Conservation (phyloP, 2,329 filamentous ascomycete genomes). For the Penicillium sp. region DNA sequence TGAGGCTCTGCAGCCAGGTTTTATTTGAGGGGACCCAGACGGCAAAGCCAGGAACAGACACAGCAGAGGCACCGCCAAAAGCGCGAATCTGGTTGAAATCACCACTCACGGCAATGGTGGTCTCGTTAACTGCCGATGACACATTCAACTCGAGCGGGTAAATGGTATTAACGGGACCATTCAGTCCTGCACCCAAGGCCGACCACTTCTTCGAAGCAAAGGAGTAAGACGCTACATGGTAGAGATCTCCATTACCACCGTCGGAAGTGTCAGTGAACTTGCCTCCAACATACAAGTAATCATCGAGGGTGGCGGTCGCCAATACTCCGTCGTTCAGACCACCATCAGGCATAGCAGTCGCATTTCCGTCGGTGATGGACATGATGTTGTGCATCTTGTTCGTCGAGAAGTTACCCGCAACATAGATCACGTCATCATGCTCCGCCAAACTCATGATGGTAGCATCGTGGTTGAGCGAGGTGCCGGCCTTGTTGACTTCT, state of each 20-base stretch:
- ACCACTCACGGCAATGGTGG: constrained; percentile 75
- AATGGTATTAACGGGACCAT: constrained; percentile 71
- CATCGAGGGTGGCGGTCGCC: constrained; percentile 65
- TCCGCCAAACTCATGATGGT: constrained; percentile 67
- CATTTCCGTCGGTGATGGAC: constrained; percentile 63
- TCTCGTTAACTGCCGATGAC: constrained; percentile 64
- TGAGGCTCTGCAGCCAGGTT: constrained; percentile 85
- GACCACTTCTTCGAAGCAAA: constrained; percentile 67
- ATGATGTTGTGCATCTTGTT: constrained; percentile 71
- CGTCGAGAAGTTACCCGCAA: constrained; percentile 81
- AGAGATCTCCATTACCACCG: constrained; percentile 61
- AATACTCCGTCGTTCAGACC: constrained; percentile 79
- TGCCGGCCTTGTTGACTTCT: constrained; percentile 71
- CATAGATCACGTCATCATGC: constrained; percentile 63
- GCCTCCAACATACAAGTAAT: constrained; percentile 75
- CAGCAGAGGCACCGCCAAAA: constrained; percentile 60
- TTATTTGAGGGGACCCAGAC: constrained; percentile 83
- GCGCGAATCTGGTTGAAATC: constrained; percentile 70
- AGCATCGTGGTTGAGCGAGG: constrained; percentile 64
- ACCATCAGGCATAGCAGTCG: constrained; percentile 61
- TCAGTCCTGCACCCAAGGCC: constrained; percentile 78
- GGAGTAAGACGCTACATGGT: constrained; percentile 74
- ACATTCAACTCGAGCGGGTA: constrained; percentile 78
- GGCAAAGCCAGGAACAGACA: constrained; percentile 71
- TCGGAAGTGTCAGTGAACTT: constrained; percentile 73